Percentiles rank a stretch among this genome's conserved stretches.
These are phyloP conservation scores for Ustilago curta DNA, from an alignment of 1,284 basidiomycete genomes.

Conservation along the genomic window DNA sequence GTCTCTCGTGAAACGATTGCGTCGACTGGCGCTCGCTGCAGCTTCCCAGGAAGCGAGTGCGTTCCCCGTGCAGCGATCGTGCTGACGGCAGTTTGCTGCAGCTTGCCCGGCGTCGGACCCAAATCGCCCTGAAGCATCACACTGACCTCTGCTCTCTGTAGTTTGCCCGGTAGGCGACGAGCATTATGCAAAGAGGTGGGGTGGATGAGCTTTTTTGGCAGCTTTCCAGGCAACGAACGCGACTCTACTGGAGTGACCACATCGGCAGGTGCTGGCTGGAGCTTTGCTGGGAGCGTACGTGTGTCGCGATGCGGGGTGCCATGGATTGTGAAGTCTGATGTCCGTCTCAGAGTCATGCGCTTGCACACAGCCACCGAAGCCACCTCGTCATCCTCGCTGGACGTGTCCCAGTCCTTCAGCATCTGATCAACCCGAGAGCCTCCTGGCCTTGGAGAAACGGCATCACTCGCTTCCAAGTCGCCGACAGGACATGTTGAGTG, in stretches of 20 bases:
- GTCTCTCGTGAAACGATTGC: too few species aligned
- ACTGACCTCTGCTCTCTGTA: too few species aligned
- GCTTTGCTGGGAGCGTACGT: conserved; percentile 12
- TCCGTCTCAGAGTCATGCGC: conserved; percentile 27
- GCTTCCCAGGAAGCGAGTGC: too few species aligned
- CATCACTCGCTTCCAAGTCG: not conserved
- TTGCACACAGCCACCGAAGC: conserved; percentile 20
- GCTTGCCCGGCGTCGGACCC: too few species aligned
- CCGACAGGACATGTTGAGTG: conserved; percentile 2
- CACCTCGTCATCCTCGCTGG: conserved; percentile 27
- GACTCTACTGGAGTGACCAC: not conserved
- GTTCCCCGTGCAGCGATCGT: too few species aligned
- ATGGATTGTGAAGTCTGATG: conserved; percentile 17
- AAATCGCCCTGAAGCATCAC: too few species aligned
- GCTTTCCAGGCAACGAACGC: conserved; percentile 5
- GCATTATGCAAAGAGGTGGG: too few species aligned
- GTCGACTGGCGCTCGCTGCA: too few species aligned
- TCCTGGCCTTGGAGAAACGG: not conserved
- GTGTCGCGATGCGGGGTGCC: conserved; percentile 5
- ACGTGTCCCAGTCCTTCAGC: conserved; percentile 15
- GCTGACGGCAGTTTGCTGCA: too few species aligned
- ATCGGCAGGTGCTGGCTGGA: not conserved
- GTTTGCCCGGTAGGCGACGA: too few species aligned
- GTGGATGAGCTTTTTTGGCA: not conserved
- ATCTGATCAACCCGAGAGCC: conserved; percentile 1